A percentile compares a stretch with the other conserved stretches of the same genome.
Conservation (phyloP, 2,329 filamentous ascomycete genomes). For the Penicillium sp. region DNA sequence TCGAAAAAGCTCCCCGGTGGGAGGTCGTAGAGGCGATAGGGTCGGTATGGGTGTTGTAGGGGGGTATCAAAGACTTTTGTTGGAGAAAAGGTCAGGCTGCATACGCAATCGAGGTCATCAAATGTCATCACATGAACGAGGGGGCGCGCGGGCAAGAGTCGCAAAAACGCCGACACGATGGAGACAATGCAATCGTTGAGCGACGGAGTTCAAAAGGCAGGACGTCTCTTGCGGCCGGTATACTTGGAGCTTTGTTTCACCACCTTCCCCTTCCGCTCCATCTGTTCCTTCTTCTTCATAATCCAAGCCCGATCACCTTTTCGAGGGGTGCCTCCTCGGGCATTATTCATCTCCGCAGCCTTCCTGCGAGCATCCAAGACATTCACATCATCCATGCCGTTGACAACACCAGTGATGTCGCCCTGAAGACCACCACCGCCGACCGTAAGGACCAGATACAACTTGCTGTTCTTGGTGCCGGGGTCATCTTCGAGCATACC, state of each 20-base stretch:
- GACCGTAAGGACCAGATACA: conserved; percentile 93
- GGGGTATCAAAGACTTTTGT: too few species aligned
- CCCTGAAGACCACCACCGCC: conserved; percentile 63
- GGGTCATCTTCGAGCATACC: conserved; percentile 93
- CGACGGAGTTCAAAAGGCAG: conserved; percentile 61
- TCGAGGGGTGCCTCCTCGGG: conserved; percentile 44
- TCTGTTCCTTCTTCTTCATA: conserved; percentile 73
- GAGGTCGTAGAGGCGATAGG: too few species aligned
- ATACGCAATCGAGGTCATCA: too few species aligned
- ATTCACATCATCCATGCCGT: conserved; percentile 84
- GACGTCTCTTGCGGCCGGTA: conserved; percentile 80
- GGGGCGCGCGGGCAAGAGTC: too few species aligned
- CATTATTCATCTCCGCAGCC: conserved; percentile 42
- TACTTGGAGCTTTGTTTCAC: conserved; percentile 92
- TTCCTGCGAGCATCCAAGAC: conserved; percentile 67
- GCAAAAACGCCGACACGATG: too few species aligned
- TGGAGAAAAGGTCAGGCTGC: too few species aligned
- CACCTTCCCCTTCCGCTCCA: conserved; percentile 90
- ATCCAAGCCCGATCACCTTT: conserved; percentile 54
- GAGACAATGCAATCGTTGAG: background rate
- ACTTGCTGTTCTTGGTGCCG: conserved; percentile 92
- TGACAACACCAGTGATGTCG: conserved; percentile 87
- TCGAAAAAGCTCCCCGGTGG: too few species aligned
- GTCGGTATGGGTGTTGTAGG: too few species aligned
- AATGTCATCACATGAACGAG: too few species aligned